Evolutionary conservation across 805 yeast genomes (phyloP).

Genomic region (Priceomyces medius): DNA sequence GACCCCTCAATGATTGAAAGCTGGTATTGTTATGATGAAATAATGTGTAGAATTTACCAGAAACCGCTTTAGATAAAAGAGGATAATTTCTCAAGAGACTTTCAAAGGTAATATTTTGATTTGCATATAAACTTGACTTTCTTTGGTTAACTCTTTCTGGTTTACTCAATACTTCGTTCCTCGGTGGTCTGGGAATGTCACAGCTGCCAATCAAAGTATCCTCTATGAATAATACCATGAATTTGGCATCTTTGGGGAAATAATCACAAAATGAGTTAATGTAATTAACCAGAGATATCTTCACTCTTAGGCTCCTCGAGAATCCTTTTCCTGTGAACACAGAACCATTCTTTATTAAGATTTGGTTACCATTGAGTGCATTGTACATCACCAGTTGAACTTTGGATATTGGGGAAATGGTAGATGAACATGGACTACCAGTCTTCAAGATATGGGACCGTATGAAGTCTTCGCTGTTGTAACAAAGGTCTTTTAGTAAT

Average conservation of each 20-base stretch:
- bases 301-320: conserved; percentile 41
- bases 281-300: conserved; percentile 46
- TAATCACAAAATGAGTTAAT: conserved; percentile 58
- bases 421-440: conserved; percentile 21
- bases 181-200: not conserved
- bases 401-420: conserved; percentile 26
- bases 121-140: not conserved
- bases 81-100: conserved; percentile 38
- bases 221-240: conserved; percentile 59
- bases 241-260: conserved; percentile 54
- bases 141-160: not conserved
- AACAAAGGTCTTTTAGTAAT: conserved; percentile 52
- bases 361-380: conserved; percentile 56
- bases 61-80: conserved; percentile 37
- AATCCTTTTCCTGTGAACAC: conserved; percentile 62
- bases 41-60: conserved; percentile 35
- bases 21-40: conserved; percentile 42
- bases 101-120: conserved; percentile 29
- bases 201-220: conserved; percentile 50
- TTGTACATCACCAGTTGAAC: conserved; percentile 44
- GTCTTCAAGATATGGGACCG: conserved; percentile 57
- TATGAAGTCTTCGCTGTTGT: conserved; percentile 54
- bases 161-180: not conserved
- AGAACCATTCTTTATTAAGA: conserved; percentile 53
- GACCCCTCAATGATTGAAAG: conserved; percentile 28